Evolutionary conservation across 306 rosid genomes (phyloP).

Genomic region (Medicago ruthenica): DNA sequence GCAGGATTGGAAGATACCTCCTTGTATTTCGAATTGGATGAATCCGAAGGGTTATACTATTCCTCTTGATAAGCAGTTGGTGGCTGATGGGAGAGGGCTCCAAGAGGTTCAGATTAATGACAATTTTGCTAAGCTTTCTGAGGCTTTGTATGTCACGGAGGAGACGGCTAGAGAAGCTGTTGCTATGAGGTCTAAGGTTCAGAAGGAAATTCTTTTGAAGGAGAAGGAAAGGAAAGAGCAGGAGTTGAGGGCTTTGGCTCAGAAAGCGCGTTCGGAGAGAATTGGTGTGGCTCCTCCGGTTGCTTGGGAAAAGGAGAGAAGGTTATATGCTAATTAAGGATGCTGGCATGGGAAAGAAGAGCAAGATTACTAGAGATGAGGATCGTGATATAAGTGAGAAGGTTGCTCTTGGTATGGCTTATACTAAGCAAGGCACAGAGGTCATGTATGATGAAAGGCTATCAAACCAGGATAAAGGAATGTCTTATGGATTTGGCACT

Average conservation of each 20-base stretch:
- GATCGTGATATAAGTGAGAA: conserved; percentile 95
- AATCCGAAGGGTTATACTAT: too few relatives aligned
- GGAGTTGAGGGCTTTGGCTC: too few relatives aligned
- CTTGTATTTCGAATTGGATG: too few relatives aligned
- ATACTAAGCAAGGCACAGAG: conserved; percentile 71
- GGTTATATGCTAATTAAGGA: conserved; percentile 92
- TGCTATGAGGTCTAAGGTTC: too few relatives aligned
- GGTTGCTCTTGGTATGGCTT: conserved; percentile 95
- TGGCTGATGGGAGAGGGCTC: too few relatives aligned
- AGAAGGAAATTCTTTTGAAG: conserved; percentile 80
- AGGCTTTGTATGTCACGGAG: too few relatives aligned
- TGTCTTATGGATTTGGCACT: too few relatives aligned
- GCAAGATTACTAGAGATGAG: conserved; percentile 89
- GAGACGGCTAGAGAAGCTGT: too few relatives aligned
- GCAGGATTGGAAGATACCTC: too few relatives aligned
- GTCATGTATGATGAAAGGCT: conserved; percentile 92
- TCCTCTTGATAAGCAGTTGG: too few relatives aligned
- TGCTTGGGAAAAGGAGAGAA: conserved; percentile 85
- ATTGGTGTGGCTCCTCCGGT: conserved; percentile 72
- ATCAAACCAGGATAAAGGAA: conserved; percentile 96
- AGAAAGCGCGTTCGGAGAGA: conserved; percentile 83
- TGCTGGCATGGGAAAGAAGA: conserved; percentile 90
- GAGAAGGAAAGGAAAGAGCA: conserved; percentile 87
- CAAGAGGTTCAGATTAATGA: too few relatives aligned
- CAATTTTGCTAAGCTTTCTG: too few relatives aligned